phyloP scores from a whole-genome alignment of 192 early-diverging fungal species.

The Chytriomyces sp. region DNA sequence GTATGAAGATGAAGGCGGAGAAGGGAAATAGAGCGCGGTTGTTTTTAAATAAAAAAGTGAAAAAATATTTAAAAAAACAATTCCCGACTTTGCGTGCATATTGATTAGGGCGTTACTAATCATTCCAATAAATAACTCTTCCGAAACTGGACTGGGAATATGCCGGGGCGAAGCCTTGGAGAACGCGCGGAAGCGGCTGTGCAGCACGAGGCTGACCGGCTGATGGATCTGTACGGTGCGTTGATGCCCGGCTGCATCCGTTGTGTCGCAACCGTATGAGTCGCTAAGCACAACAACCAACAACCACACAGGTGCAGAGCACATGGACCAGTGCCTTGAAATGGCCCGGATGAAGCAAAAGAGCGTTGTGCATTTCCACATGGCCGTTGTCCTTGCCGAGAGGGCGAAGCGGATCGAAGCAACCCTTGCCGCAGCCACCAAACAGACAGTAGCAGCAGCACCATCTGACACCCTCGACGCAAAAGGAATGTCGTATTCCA shows the following conservation, averaged over 20 bases:
- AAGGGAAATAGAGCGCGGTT: too few species aligned
- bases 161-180: background rate
- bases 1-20: background rate
- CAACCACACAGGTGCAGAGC: background rate
- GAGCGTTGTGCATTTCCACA: background rate
- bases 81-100: too few species aligned
- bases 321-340: background rate
- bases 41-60: too few species aligned
- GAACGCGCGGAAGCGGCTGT: background rate
- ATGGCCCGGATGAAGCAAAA: background rate
- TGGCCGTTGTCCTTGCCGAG: background rate
- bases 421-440: background rate
- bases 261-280: too few species aligned
- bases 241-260: background rate
- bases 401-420: background rate
- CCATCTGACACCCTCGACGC: background rate
- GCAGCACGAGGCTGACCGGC: background rate
- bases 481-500: too few species aligned
- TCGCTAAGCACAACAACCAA: too few species aligned
- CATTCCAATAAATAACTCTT: too few species aligned
- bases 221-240: background rate
- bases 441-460: background rate
- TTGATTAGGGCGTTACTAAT: too few species aligned
- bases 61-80: too few species aligned
- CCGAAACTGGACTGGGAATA: too few species aligned